Conservation (phyloP, 169 alveolate genomes). For the Condylostoma magnum region DNA sequence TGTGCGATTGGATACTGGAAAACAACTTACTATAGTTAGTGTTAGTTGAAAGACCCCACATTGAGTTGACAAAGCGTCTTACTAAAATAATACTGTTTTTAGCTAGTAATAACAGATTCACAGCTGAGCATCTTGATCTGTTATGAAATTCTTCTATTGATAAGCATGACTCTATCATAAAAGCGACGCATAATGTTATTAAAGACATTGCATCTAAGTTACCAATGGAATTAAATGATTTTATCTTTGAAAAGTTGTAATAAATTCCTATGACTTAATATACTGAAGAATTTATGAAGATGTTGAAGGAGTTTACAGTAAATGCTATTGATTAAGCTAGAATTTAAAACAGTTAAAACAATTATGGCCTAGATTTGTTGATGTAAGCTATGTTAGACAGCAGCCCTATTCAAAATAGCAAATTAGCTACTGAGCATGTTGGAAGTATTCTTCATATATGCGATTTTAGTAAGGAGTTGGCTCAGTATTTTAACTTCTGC, state of each 20-base stretch:
- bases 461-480: background rate
- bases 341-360: background rate
- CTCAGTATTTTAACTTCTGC: background rate
- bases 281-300: slow-evolving; percentile 40
- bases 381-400: background rate
- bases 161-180: slow-evolving; percentile 53
- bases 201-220: slow-evolving; percentile 18
- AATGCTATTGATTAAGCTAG: slow-evolving; percentile 26
- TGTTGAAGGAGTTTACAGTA: slow-evolving; percentile 52
- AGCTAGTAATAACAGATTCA: slow-evolving; percentile 27
- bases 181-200: slow-evolving; percentile 35
- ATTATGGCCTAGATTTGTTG: slow-evolving; percentile 6
- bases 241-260: slow-evolving; percentile 30
- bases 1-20: slow-evolving; percentile 39
- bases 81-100: slow-evolving; percentile 31
- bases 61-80: slow-evolving; percentile 43
- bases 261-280: slow-evolving; percentile 35
- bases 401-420: background rate
- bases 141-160: slow-evolving; percentile 43
- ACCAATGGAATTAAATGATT: background rate
- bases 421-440: slow-evolving; percentile 1
- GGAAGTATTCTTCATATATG: background rate
- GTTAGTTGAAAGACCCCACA: slow-evolving; percentile 46
- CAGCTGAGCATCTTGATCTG: slow-evolving; percentile 34
- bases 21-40: slow-evolving; percentile 33